Evolutionary conservation across 2,329 filamentous ascomycete species (phyloP).

Genomic region (Fusarium sp.): DNA sequence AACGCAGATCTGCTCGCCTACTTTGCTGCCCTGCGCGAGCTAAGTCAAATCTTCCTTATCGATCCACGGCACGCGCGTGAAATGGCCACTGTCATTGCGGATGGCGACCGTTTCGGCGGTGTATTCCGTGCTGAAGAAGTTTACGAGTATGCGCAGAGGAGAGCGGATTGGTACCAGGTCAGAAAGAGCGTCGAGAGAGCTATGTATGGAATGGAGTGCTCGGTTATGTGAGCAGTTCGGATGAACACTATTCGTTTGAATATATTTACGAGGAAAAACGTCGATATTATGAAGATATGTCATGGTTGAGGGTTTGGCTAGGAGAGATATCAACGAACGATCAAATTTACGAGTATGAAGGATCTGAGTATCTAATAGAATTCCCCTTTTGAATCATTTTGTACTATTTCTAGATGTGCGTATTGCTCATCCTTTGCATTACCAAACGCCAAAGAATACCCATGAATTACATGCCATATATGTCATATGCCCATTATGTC

Average conservation of each 20-base stretch:
- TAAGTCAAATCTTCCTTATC: constrained; percentile 96
- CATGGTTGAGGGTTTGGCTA: constrained; percentile 22
- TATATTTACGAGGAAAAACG: constrained; percentile 18
- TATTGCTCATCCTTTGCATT: neutral
- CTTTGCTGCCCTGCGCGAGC: constrained; percentile 89
- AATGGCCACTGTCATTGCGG: constrained; percentile 93
- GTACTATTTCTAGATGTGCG: constrained; percentile 3
- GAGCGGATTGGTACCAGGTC: constrained; percentile 95
- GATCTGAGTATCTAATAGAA: constrained; percentile 22
- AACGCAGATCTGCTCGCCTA: constrained; percentile 89
- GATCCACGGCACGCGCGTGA: constrained; percentile 87
- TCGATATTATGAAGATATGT: constrained; percentile 29
- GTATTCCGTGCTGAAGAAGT: constrained; percentile 97
- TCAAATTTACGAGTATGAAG: constrained; percentile 29
- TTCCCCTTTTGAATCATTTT: neutral
- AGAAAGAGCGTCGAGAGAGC: constrained; percentile 90
- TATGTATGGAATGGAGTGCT: constrained; percentile 96
- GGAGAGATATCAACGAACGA: constrained; percentile 3
- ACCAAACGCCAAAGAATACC: constrained; percentile 32
- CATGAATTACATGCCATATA: constrained; percentile 6
- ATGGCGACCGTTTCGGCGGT: constrained; percentile 87
- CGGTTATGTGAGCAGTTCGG: constrained; percentile 73
- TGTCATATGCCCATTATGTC: neutral
- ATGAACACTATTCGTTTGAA: constrained; percentile 4
- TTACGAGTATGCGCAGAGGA: constrained; percentile 93